These are phyloP conservation scores for Globisporangium parvum DNA, from an alignment of 352 stramenopile genomes.

Conservation along the genomic window DNA sequence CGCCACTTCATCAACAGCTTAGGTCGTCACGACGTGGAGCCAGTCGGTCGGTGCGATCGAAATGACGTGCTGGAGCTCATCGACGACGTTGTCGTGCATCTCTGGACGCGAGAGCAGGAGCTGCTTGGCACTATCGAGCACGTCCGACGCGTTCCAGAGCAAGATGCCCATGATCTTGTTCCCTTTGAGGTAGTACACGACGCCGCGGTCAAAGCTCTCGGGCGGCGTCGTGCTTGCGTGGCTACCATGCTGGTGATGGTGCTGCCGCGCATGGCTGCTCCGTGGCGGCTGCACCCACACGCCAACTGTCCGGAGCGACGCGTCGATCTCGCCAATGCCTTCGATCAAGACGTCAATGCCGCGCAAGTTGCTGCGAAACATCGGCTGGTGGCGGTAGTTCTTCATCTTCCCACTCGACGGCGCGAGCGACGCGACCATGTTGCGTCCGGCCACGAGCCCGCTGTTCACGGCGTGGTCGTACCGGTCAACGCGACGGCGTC, in stretches of 20 bases:
- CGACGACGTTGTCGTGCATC: constrained; percentile 63
- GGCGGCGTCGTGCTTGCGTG: constrained; percentile 11
- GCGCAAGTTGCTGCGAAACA: constrained; percentile 77
- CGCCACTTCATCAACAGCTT: not conserved
- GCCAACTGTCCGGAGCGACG: constrained; percentile 62
- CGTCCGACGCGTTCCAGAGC: constrained; percentile 86
- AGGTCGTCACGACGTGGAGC: constrained; percentile 67
- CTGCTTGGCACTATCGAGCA: constrained; percentile 81
- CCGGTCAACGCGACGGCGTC: constrained; percentile 79
- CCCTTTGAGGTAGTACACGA: constrained; percentile 89
- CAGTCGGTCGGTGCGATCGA: constrained; percentile 85
- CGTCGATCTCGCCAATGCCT: constrained; percentile 83
- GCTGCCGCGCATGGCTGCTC: constrained; percentile 10
- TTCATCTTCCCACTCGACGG: constrained; percentile 51
- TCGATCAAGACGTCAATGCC: constrained; percentile 77
- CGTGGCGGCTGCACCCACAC: constrained; percentile 70
- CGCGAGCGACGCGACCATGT: constrained; percentile 70
- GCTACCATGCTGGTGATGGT: not conserved
- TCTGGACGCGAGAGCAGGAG: constrained; percentile 69
- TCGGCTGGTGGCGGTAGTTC: constrained; percentile 85
- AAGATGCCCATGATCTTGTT: constrained; percentile 89
- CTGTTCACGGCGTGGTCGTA: constrained; percentile 93
- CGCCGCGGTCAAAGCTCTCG: constrained; percentile 62
- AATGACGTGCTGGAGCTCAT: constrained; percentile 79
- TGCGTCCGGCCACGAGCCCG: constrained; percentile 79